Conservation (phyloP, 2,329 filamentous ascomycete species). For the Meredithiella fracta region DNA sequence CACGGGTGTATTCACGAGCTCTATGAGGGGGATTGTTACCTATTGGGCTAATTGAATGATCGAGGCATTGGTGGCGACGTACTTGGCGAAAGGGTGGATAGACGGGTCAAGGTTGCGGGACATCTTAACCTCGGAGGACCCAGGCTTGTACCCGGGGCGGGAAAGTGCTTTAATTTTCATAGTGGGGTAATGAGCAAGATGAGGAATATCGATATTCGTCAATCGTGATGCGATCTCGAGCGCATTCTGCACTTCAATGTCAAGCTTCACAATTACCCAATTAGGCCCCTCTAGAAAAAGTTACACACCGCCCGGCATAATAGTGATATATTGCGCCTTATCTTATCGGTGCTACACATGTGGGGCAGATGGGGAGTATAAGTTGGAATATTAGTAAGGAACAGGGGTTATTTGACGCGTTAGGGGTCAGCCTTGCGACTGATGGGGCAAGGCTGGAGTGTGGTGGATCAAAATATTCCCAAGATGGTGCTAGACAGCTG, state of each 20-base stretch:
- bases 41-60: not conserved
- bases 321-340: constrained; percentile 6
- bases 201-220: not conserved
- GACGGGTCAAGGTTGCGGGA: constrained; percentile 66
- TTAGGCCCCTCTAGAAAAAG: constrained; percentile 10
- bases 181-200: not conserved
- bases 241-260: not conserved
- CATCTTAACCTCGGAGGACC: constrained; percentile 47
- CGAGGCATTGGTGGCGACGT: constrained; percentile 1
- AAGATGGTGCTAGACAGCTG: too few species aligned
- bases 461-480: not conserved
- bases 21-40: constrained; percentile 24
- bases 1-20: constrained; percentile 52
- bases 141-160: constrained; percentile 49
- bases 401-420: not conserved
- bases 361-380: not conserved
- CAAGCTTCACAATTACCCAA: not conserved
- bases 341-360: constrained; percentile 4
- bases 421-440: constrained; percentile 6
- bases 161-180: constrained; percentile 50
- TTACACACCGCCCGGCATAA: constrained; percentile 14
- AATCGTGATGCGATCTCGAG: not conserved
- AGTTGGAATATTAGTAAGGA: not conserved
- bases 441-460: not conserved
- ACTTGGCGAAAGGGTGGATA: constrained; percentile 59